A percentile compares a stretch with the other conserved stretches of the same genome.
These are phyloP conservation scores for Kwoniella europaea DNA, from an alignment of 768 basidiomycete genomes.

Conservation along the genomic window DNA sequence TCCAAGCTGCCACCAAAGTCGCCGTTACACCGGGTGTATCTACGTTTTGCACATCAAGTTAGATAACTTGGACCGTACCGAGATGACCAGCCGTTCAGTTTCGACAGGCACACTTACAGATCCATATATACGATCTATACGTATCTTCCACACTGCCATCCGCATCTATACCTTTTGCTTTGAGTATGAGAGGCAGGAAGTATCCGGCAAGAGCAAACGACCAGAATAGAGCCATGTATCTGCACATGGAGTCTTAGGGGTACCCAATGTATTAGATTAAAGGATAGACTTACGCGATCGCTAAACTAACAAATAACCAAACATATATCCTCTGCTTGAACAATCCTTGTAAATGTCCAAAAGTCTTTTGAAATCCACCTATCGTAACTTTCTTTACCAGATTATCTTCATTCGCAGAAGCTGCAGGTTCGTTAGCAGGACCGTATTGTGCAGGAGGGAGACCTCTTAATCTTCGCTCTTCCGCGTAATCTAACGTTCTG, in stretches of 20 bases:
- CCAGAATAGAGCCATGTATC: slow-evolving; percentile 43
- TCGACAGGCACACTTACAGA: slow-evolving; percentile 34
- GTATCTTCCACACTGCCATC: slow-evolving; percentile 41
- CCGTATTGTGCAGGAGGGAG: not conserved
- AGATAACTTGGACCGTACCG: not conserved
- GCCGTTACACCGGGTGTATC: slow-evolving; percentile 48
- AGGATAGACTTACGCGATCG: slow-evolving; percentile 35
- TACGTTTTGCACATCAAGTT: not conserved
- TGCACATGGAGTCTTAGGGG: not conserved
- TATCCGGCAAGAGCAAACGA: slow-evolving; percentile 57
- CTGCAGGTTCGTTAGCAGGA: not conserved
- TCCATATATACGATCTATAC: slow-evolving; percentile 51
- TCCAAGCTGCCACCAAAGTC: slow-evolving; percentile 30
- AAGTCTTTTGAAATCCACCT: slow-evolving; percentile 21
- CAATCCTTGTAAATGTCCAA: slow-evolving; percentile 54
- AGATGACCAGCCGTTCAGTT: too few relatives aligned
- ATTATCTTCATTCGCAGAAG: too few relatives aligned
- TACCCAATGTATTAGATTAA: too few relatives aligned
- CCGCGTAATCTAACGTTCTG: slow-evolving; percentile 48
- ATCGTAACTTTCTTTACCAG: slow-evolving; percentile 12
- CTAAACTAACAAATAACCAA: slow-evolving; percentile 47
- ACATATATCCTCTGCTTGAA: slow-evolving; percentile 46
- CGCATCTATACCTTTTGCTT: slow-evolving; percentile 48
- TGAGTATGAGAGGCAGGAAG: slow-evolving; percentile 57
- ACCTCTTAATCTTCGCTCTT: slow-evolving; percentile 13